These are phyloP conservation scores for Fraxinus americana DNA, from an alignment of 257 asterid species.

Conservation along the genomic window DNA sequence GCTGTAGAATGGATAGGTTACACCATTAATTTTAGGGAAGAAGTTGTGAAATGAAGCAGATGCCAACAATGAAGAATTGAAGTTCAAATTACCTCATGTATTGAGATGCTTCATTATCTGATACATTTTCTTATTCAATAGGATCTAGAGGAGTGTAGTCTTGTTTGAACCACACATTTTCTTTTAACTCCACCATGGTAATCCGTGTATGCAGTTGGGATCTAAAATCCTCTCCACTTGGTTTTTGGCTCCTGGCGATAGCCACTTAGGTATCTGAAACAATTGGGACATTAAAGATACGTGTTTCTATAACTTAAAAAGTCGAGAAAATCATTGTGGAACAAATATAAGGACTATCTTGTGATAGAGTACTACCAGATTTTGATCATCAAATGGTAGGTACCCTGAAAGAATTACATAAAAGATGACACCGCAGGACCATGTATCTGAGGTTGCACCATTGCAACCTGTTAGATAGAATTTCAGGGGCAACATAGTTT, in stretches of 20 bases:
- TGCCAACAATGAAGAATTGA: background rate
- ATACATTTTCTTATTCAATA: slow-evolving; percentile 43
- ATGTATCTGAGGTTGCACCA: too few relatives aligned
- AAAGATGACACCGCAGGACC: too few relatives aligned
- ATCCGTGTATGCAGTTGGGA: slow-evolving; percentile 77
- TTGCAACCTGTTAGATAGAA: too few relatives aligned
- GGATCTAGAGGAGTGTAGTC: slow-evolving; percentile 63
- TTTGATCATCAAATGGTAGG: slow-evolving; percentile 94
- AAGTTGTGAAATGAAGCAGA: slow-evolving; percentile 7
- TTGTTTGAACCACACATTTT: slow-evolving; percentile 78
- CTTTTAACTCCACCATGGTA: slow-evolving; percentile 64
- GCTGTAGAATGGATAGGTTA: slow-evolving; percentile 29
- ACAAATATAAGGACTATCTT: slow-evolving; percentile 53
- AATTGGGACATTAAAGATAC: slow-evolving; percentile 18
- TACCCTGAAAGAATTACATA: too few relatives aligned
- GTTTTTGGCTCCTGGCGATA: slow-evolving; percentile 80
- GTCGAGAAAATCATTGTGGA: background rate
- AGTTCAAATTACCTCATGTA: slow-evolving; percentile 47
- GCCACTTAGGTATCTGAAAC: slow-evolving; percentile 85
- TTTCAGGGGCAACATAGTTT: too few relatives aligned
- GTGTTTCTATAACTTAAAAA: slow-evolving; percentile 1
- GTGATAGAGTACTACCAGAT: slow-evolving; percentile 92
- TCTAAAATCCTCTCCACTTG: slow-evolving; percentile 84
- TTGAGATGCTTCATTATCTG: slow-evolving; percentile 55
- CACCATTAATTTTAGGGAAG: background rate